Base-by-base conservation (phyloP, 495 filamentous ascomycete genomes). In the Penicillium longicatenatum region DNA sequence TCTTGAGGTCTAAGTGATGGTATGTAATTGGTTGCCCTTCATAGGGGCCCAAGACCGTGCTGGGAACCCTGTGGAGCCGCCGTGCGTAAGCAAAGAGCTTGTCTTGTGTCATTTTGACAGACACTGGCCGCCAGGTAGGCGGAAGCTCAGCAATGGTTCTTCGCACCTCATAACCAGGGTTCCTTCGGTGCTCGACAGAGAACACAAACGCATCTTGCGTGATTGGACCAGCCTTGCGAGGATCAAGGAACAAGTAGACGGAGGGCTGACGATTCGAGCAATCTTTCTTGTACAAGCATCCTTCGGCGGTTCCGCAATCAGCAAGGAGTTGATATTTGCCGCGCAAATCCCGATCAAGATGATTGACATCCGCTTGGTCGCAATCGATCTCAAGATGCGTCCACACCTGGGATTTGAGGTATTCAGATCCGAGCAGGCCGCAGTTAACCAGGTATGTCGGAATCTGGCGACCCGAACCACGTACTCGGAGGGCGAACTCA, bases 241-340 rank as follows among this genome's bases (percentile, higher is more conserved):
- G 81, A 39, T 93, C 88, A 44, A 89, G 73, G 68, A 91, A 91
- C 19, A 93, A 70, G 57, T 81, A 93, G 5, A 89, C 30, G n/a
- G 49, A 31, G 16, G 49, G 30, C 21, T n/a, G 5, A 24, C 12
- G 16, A 11, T 41, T 50, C 6, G 37, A 54, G 4, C 52, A 53
- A 21, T 61, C 46, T 26, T 68, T 66, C 54, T 72, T 80, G 55
- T 90, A 85, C 9, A 93, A 73, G 31, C 77, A 76, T 8, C 78
- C 74, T 42, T 73, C 78, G 0, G 91, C 81, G 3, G 85, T 91
- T 16, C 89, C 91, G 64, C 91, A 96, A 2, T 84, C 57, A 3
- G 80, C 83, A 9, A 82, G 67, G 16, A 80, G 73, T 1, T 71
- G 41, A 65, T 91, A 93, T 0, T 54, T 63, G 1, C 89, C 89